Conservation (phyloP, 164 flowering plant species). For the Umbellularia californica region DNA sequence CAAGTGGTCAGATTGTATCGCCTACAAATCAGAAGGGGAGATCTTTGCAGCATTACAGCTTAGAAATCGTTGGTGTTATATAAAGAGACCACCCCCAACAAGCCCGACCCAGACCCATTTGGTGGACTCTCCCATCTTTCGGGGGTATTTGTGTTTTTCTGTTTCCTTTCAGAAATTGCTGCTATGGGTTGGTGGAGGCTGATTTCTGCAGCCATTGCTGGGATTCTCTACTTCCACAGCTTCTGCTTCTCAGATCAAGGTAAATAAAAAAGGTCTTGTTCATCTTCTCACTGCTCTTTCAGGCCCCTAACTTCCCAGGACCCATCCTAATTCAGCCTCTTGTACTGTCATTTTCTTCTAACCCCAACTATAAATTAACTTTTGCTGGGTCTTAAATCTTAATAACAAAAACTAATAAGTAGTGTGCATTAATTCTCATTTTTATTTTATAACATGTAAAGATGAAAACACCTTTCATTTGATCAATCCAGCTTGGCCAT, state of each 20-base stretch:
- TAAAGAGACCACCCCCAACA: neutral
- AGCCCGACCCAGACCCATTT: neutral
- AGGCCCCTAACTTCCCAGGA: neutral
- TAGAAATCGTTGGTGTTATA: neutral
- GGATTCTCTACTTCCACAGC: conserved; percentile 10
- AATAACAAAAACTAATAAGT: too few species aligned
- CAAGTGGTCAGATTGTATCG: neutral
- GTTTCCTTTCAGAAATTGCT: neutral
- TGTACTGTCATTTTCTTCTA: neutral
- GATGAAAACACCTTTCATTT: too few species aligned
- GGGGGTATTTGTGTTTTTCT: neutral
- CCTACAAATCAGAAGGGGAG: neutral
- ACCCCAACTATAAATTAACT: neutral
- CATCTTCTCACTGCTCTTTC: too few species aligned
- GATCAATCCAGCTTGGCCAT: too few species aligned
- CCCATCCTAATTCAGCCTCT: neutral
- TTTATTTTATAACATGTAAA: too few species aligned
- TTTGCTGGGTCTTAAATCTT: too few species aligned
- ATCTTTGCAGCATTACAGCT: neutral
- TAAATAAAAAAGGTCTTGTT: neutral
- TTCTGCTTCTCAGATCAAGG: conserved; percentile 17
- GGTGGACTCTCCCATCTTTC: neutral
- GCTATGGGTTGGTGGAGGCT: conserved; percentile 5
- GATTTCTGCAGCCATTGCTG: conserved; percentile 6
- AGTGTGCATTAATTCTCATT: too few species aligned